Percentiles rank a stretch among this genome's conserved stretches.
Evolutionary conservation across 768 basidiomycete genomes (phyloP).

Genomic region (Tephrocybe sp.): DNA sequence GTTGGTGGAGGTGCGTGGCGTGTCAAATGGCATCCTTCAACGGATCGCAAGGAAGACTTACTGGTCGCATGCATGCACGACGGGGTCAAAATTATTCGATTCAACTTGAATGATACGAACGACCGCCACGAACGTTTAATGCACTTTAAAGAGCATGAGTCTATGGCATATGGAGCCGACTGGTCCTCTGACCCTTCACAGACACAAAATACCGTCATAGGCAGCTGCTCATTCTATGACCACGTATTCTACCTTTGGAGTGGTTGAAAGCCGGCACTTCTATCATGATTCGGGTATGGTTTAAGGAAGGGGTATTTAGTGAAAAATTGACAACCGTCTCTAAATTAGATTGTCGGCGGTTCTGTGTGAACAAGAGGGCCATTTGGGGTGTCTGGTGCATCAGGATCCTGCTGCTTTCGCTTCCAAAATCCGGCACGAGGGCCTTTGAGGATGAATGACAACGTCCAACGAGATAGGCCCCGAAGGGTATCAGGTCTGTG

Average conservation of each 20-base stretch:
- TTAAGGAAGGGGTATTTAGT: slow-evolving; percentile 1
- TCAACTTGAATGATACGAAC: slow-evolving; percentile 37
- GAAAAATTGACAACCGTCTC: too few species aligned
- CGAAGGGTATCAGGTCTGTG: slow-evolving; percentile 65
- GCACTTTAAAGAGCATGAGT: slow-evolving; percentile 73
- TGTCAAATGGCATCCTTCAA: slow-evolving; percentile 89
- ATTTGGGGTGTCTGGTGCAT: not conserved
- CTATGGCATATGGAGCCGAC: slow-evolving; percentile 89
- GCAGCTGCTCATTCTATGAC: slow-evolving; percentile 96
- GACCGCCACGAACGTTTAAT: slow-evolving; percentile 27
- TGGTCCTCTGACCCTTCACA: slow-evolving; percentile 59
- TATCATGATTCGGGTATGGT: slow-evolving; percentile 4
- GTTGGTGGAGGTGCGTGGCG: slow-evolving; percentile 96
- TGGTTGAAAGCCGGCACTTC: slow-evolving; percentile 37
- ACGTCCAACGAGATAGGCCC: slow-evolving; percentile 71
- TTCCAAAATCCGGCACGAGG: slow-evolving; percentile 55
- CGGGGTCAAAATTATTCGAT: slow-evolving; percentile 82
- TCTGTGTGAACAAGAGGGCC: not conserved
- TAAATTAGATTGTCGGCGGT: not conserved
- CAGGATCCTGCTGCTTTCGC: slow-evolving; percentile 31
- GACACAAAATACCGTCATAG: slow-evolving; percentile 53
- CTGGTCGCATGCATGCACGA: slow-evolving; percentile 98
- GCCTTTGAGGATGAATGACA: slow-evolving; percentile 64
- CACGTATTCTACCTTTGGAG: slow-evolving; percentile 79
- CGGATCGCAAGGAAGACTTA: slow-evolving; percentile 64